Conservation (phyloP, 208 protist genomes). For the Acanthamoeba castellanii region DNA sequence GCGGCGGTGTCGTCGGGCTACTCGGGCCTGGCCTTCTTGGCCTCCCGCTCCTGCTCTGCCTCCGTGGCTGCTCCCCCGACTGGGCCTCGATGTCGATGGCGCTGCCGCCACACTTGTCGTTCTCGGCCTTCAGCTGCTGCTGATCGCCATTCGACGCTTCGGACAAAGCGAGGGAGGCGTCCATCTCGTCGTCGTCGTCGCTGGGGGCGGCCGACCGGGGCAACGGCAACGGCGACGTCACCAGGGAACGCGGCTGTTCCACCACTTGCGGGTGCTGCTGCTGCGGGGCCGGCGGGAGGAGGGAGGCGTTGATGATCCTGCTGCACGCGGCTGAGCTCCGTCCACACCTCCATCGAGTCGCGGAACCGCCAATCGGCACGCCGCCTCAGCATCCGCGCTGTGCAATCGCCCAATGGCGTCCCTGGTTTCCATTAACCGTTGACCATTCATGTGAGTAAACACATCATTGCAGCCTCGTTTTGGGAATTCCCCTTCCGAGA, state of each 20-base stretch:
- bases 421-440: neutral
- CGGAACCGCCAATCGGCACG: constrained; percentile 5
- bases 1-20: no score
- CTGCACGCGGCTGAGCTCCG: constrained; percentile 14
- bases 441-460: neutral
- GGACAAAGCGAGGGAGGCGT: no score
- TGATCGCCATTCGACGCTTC: no score
- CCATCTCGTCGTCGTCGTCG: neutral
- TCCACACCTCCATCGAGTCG: constrained; percentile 47
- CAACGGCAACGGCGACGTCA: neutral
- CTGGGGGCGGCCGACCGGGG: neutral
- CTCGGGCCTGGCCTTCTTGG: no score
- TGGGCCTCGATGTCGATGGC: no score
- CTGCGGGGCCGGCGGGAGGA: neutral
- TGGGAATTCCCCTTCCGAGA: no score
- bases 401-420: constrained; percentile 4
- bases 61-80: no score
- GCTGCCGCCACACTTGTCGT: no score
- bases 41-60: no score
- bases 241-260: no score
- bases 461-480: no score
- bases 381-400: neutral
- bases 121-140: no score
- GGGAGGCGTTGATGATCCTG: constrained; percentile 1
- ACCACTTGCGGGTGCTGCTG: neutral